Evolutionary conservation across 768 basidiomycete species (phyloP), one percentile per base, ranked within the genome.

Genomic region (Suillus luteus): DNA sequence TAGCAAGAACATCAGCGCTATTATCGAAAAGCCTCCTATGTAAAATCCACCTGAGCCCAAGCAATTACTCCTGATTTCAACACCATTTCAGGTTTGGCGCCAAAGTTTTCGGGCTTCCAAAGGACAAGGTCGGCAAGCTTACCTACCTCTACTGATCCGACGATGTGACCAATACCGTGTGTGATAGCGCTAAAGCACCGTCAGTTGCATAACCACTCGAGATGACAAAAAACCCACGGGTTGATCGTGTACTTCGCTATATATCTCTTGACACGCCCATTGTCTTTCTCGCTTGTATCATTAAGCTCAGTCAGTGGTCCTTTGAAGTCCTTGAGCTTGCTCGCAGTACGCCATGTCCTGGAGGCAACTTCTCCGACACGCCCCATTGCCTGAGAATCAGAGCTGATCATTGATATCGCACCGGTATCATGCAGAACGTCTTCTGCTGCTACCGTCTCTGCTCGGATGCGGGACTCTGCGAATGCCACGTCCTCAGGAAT

Each of bases 311-410:
- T 71, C 54, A 98, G 80, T 5, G 94, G 89, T 0, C 97, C 97
- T 33, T 84, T 79, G 65, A 90, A 79, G 54, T 89, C 86, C 62
- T 85, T 84, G 90, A 99, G 90, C 81, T 99, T 99, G 75, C 91
- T 92, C 38, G 97, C 97, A 0, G 97, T 99, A 52, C 96, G 82
- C 97, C 97, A 99, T 0, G 97, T 97, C 60, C 97, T 80, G 52
- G 89, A 85, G 2, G 94, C 79, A 19, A 99, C 96, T 74, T 99
- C 97, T 11, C 94, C 97, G 7, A 99, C 95, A 19, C 96, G 87
- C 11, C 96, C 96, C 97, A 99, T 99, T 0, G 97, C 97, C 75
- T 98, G 97, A 2, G 95, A 91, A 73, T 99, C 97, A 2, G 93
- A 95, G 67, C 90, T 92, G 68, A 98, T 96, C 88, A 99, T 98